Evolutionary conservation across 2,329 filamentous ascomycete species (phyloP), one percentile per base, ranked within the genome.

Genomic region (Beauveria rudraprayagi): DNA sequence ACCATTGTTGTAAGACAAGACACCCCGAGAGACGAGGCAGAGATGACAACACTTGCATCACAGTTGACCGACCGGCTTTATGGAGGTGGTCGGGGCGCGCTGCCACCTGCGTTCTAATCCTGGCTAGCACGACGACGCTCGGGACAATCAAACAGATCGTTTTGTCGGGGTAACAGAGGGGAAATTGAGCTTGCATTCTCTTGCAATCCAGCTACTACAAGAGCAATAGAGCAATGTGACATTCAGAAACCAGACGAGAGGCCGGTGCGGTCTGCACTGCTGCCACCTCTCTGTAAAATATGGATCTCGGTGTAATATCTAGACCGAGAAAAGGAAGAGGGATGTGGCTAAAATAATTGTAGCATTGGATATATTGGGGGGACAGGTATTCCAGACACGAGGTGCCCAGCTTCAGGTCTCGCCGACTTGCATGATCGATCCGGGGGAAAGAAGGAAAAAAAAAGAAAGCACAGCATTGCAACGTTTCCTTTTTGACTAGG

Each of bases 351-450:
- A 17, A 47, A 24, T 43, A 10, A 34, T 43, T 16, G 37, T n/a
- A 10, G 47, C 47, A 16, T 41, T 47, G 43, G 11, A 30, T 26
- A 22, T 5, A 53, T 14, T 17, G 14, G 41, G 17, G 3, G 3
- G 9, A 8, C 5, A 41, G 16, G 46, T 58, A 50, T 22, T 51
- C 43, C 43, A 58, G 56, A 43, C 16, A 28, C 19, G 10, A 51
- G 22, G 46, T 28, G 34, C 30, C 56, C 34, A 26, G 44, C 44
- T 34, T 26, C 56, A 28, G 24, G 56, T 58, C 34, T 58, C 16
- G 43, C 30, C 48, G 50, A 40, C 47, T 41, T 57, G 52, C 60
- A 51, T 56, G 30, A 61, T 50, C 56, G 43, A 46, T 59, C 52
- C 48, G 41, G 46, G 53, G 40, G 48, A 48, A 53, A 43, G 22